Base-by-base conservation (phyloP, 2,329 filamentous ascomycete species). In the Aspergillus tanneri region DNA sequence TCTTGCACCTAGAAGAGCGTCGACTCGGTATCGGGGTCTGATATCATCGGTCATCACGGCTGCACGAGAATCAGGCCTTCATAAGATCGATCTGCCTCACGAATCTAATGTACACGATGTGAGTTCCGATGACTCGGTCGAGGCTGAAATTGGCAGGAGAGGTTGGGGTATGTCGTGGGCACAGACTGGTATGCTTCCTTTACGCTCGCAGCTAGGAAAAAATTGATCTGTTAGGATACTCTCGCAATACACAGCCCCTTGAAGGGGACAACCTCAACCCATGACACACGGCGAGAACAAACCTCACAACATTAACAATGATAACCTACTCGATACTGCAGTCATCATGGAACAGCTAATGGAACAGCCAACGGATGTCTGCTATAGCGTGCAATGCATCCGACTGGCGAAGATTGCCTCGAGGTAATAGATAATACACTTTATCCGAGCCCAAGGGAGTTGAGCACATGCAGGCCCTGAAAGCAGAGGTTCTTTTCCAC, bases 131-230 rank as follows among this genome's bases (percentile, higher is more conserved):
- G 51, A 63, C 24, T 56, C 62, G 12, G 50, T 67, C 5, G 53
- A 57, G n/a, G 54, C 64, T 6, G 72, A 73, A 39, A 62, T 68
- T 2, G 63, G 64, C 21, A 52, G 72, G 24, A 64, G 71, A n/a
- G 53, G 71, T 2, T 73, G 69, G 71, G 70, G 70, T 70, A 73
- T 55, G 48, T 73, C 6, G 62, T 59, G 18, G 55, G 63, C 8
- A 64, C 62, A 28, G 70, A 73, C 43, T 73, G 69, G 69, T 67
- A 55, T 40, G 56, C 42, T 5, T 37, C 9, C 49, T 39, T 11
- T 30, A 16, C 12, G 27, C 11, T 5, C 18, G 28, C 3, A 3
- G 12, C n/a, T 8, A 3, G 4, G 10, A 8, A 8, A 18, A 10
- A 21, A 21, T 1, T 10, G 9, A 32, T 14, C 6, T 46, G 2